These are phyloP conservation scores for Cercophora sp. DNA, from an alignment of 495 filamentous ascomycete species.

Conservation along the genomic window DNA sequence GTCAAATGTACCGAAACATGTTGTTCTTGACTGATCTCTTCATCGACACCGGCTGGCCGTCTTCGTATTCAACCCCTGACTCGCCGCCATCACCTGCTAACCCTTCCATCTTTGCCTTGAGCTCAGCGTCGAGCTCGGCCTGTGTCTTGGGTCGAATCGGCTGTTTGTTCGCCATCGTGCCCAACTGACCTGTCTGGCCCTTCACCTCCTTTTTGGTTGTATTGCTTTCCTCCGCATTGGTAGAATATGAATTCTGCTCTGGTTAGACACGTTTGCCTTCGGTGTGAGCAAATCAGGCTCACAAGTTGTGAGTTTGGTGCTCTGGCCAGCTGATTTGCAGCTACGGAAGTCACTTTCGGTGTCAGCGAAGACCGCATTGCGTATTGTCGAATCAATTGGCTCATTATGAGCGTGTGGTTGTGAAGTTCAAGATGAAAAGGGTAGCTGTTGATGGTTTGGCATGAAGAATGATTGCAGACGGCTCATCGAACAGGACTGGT, in stretches of 20 bases:
- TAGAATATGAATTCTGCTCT: too few species aligned
- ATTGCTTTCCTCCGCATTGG: too few species aligned
- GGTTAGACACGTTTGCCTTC: too few species aligned
- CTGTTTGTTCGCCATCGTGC: background rate
- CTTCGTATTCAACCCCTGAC: constrained; percentile 74
- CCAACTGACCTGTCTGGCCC: background rate
- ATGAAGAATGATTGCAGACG: background rate
- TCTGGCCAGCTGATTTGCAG: too few species aligned
- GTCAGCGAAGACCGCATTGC: too few species aligned
- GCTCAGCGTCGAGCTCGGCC: constrained; percentile 63
- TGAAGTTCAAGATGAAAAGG: background rate
- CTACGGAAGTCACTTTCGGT: too few species aligned
- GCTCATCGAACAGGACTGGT: background rate
- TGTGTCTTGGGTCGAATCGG: constrained; percentile 39
- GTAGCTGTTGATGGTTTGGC: background rate
- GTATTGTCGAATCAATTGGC: too few species aligned
- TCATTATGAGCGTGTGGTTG: background rate
- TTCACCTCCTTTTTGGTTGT: background rate
- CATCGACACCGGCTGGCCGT: constrained; percentile 71
- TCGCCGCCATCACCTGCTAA: constrained; percentile 72
- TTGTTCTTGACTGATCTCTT: constrained; percentile 74
- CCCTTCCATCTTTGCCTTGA: constrained; percentile 61
- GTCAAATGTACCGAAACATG: constrained; percentile 59
- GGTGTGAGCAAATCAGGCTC: too few species aligned
- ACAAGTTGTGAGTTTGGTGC: too few species aligned